These are phyloP conservation scores for Tuber microsphaerosporum DNA, from an alignment of 495 filamentous ascomycete genomes.

Conservation along the genomic window DNA sequence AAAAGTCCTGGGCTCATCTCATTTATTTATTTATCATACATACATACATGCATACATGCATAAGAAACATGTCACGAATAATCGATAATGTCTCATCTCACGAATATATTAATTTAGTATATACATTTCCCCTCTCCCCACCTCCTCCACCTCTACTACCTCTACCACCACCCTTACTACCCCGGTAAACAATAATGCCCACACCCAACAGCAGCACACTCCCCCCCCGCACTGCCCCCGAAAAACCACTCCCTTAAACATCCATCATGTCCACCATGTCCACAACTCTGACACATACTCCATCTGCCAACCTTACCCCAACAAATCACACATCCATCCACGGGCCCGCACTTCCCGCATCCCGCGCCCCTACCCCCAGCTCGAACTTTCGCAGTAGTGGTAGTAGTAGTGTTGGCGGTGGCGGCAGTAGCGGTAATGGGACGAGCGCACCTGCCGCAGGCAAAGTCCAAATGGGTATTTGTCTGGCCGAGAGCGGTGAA, in stretches of 20 bases:
- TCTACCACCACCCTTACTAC: not conserved
- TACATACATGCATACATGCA: not conserved
- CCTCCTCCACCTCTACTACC: not conserved
- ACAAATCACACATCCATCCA: conserved; percentile 40
- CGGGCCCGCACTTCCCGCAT: conserved; percentile 8
- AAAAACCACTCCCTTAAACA: conserved; percentile 41
- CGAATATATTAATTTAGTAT: not conserved
- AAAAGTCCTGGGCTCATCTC: not conserved
- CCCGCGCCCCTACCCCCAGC: conserved; percentile 10
- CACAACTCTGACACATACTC: conserved; percentile 36
- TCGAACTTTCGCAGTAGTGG: not conserved
- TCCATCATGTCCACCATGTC: conserved; percentile 38
- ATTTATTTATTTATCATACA: not conserved
- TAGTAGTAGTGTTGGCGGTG: not conserved
- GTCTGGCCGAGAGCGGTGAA: not conserved
- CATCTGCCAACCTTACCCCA: conserved; percentile 35
- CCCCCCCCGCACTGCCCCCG: conserved; percentile 22
- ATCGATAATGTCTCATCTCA: not conserved
- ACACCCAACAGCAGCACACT: conserved; percentile 38
- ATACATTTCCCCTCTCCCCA: not conserved
- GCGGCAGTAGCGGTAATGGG: not conserved
- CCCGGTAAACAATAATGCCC: conserved; percentile 39
- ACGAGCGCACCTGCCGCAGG: not conserved
- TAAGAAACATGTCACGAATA: not conserved
- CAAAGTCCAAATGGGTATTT: not conserved